phyloP scores from a whole-genome alignment of 1,139 yeast genomes.

The Kodamaea derodonti region DNA sequence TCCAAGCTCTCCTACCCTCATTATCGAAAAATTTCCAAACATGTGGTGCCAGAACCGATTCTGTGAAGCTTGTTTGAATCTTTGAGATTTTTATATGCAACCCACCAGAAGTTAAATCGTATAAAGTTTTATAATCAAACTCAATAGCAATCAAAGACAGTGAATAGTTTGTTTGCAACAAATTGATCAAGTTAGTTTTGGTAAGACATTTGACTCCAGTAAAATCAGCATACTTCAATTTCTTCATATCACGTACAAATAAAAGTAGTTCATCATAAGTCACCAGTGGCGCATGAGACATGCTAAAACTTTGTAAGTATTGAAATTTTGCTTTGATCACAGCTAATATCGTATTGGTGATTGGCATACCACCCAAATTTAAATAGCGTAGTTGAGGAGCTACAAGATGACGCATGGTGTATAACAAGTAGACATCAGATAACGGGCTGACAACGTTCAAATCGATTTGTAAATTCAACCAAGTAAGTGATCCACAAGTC shows the following conservation, averaged over 20 bases:
- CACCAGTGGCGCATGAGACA: constrained; percentile 52
- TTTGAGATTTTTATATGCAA: constrained; percentile 32
- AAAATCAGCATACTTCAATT: constrained; percentile 32
- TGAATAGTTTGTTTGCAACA: constrained; percentile 26
- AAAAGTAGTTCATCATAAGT: constrained; percentile 47
- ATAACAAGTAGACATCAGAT: constrained; percentile 55
- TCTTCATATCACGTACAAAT: constrained; percentile 34
- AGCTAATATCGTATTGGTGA: constrained; percentile 49
- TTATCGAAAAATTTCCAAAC: constrained; percentile 54
- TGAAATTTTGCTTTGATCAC: constrained; percentile 54
- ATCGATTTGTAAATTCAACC: constrained; percentile 79
- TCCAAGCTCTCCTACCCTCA: constrained; percentile 83
- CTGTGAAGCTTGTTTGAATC: constrained; percentile 23
- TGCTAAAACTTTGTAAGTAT: constrained; percentile 55
- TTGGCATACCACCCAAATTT: constrained; percentile 75
- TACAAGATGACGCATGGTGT: constrained; percentile 49
- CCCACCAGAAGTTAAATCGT: constrained; percentile 42
- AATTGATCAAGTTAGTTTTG: constrained; percentile 22
- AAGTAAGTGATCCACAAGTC: constrained; percentile 49
- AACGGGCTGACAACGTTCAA: constrained; percentile 63
- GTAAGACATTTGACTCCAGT: constrained; percentile 36
- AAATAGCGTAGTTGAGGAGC: constrained; percentile 53
- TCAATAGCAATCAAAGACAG: constrained; percentile 35
- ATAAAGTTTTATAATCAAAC: constrained; percentile 37
- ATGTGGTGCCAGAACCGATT: constrained; percentile 25